Base-by-base conservation (phyloP, 2,329 filamentous ascomycete species). In the Alternaria tenuissima region DNA sequence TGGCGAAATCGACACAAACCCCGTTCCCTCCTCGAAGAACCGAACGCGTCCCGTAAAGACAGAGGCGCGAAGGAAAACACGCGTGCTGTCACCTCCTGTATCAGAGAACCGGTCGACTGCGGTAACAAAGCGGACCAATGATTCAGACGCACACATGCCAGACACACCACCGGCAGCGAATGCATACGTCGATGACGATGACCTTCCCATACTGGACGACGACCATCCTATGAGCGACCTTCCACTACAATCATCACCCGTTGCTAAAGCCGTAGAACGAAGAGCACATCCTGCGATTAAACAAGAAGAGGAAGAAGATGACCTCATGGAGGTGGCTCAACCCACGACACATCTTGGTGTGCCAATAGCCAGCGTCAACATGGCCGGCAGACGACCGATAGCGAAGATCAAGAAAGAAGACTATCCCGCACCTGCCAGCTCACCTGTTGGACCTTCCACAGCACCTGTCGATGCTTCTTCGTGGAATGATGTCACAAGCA, bases 191-290 rank as follows among this genome's bases (percentile, higher is more conserved):
- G 85, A 87, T 16, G 75, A 80, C 62, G 85, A 88, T 56, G 82
- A 89, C 57, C 87, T 89, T 53, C 80, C 86, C 32, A 83, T 84
- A 24, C 81, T 85, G 52, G 88, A 77, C 39, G 79, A 93, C 55
- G 90, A 95, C 71, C 80, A 92, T n/a, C 85, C 85, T n/a, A 94
- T 95, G 89, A 94, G 91, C 76, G 94, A 97, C 71, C 88, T 90
- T 3, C 84, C 80, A 12, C 66, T 91, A 41, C 93, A 92, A 11
- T 98, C 94, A 1, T 98, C 95, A 1, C 95, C 95, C 0, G 88
- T 93, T 7, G 87, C 88, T 42, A 94, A 93, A 71, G 91, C 89
- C 38, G 87, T 91, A 7, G 88, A 91, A 72, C 87, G 93, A 61
- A 95, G 91, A 78, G 81, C 74, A 75, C 67, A 86, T 80, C 72